A percentile compares a stretch with the other conserved stretches of the same genome.
Conservation (phyloP, 2,329 filamentous ascomycete species). For the Fusarium sp. region DNA sequence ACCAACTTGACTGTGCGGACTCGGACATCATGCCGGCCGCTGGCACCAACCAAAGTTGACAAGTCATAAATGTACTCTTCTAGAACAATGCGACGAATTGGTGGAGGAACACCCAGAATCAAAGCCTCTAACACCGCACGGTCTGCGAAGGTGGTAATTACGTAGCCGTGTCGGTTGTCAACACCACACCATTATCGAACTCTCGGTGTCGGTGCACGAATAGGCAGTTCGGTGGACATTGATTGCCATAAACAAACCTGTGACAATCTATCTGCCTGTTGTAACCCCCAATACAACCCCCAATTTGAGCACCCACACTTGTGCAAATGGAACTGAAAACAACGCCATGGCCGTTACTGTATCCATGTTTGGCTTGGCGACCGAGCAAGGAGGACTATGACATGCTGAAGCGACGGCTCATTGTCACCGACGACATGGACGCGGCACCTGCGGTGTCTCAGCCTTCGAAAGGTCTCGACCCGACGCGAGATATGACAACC, state of each 20-base stretch:
- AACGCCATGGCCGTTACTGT: background rate
- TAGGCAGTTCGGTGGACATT: constrained; percentile 7
- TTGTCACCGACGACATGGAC: constrained; percentile 47
- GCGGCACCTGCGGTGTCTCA: constrained; percentile 45
- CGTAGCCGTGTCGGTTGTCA: background rate
- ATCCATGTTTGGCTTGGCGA: constrained; percentile 26
- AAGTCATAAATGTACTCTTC: constrained; percentile 25
- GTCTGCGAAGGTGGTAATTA: background rate
- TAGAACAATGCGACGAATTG: constrained; percentile 21
- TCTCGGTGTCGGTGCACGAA: constrained; percentile 19
- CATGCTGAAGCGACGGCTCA: constrained; percentile 41
- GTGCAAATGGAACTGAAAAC: constrained; percentile 13
- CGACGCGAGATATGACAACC: constrained; percentile 1
- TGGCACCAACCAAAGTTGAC: constrained; percentile 1
- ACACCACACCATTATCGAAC: constrained; percentile 4
- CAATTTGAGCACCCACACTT: background rate
- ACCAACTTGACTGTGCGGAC: background rate
- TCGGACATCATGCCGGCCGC: background rate
- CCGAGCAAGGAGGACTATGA: constrained; percentile 39
- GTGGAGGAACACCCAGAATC: background rate
- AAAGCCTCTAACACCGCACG: no score
- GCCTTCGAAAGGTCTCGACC: constrained; percentile 27
- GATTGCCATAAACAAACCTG: background rate
- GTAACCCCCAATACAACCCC: constrained; percentile 6
- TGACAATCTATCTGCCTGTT: background rate